Conservation (phyloP, 345 rosid genomes). For the Camelina neglecta region DNA sequence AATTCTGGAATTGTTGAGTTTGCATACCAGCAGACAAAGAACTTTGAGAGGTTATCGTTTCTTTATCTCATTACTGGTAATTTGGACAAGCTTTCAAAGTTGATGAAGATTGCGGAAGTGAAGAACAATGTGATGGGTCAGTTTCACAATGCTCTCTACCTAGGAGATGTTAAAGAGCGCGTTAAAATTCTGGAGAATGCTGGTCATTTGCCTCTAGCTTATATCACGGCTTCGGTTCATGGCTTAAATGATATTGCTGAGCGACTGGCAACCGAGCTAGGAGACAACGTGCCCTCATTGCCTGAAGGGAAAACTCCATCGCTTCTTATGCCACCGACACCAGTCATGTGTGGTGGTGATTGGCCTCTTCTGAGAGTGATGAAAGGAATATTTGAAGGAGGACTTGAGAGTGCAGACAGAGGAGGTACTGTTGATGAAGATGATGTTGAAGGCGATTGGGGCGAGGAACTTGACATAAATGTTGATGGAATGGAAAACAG, state of each 20-base stretch:
- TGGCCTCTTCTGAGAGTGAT: slow-evolving; percentile 96
- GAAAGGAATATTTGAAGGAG: slow-evolving; percentile 95
- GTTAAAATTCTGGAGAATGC: slow-evolving; percentile 87
- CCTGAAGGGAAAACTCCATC: slow-evolving; percentile 75
- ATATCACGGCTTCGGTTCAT: slow-evolving; percentile 78
- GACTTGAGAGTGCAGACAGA: slow-evolving; percentile 62
- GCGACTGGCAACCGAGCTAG: slow-evolving; percentile 70
- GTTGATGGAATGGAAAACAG: slow-evolving; percentile 69
- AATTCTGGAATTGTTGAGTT: slow-evolving; percentile 90
- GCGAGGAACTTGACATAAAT: slow-evolving; percentile 78
- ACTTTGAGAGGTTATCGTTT: slow-evolving; percentile 93
- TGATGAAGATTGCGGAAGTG: slow-evolving; percentile 95
- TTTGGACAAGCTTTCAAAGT: slow-evolving; percentile 77
- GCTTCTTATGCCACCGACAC: slow-evolving; percentile 81
- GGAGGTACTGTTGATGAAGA: slow-evolving; percentile 75
- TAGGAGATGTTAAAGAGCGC: slow-evolving; percentile 91
- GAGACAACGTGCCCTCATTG: slow-evolving; percentile 70
- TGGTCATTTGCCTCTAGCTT: slow-evolving; percentile 91
- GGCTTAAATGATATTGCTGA: slow-evolving; percentile 79
- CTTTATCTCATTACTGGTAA: slow-evolving; percentile 92
- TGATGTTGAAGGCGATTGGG: slow-evolving; percentile 82
- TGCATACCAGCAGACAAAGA: slow-evolving; percentile 96
- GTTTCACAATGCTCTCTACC: slow-evolving; percentile 88
- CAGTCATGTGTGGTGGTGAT: slow-evolving; percentile 81
- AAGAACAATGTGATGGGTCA: slow-evolving; percentile 96